These are phyloP conservation scores for Sporothrix protearum DNA, from an alignment of 2,329 filamentous ascomycete genomes.

Conservation along the genomic window DNA sequence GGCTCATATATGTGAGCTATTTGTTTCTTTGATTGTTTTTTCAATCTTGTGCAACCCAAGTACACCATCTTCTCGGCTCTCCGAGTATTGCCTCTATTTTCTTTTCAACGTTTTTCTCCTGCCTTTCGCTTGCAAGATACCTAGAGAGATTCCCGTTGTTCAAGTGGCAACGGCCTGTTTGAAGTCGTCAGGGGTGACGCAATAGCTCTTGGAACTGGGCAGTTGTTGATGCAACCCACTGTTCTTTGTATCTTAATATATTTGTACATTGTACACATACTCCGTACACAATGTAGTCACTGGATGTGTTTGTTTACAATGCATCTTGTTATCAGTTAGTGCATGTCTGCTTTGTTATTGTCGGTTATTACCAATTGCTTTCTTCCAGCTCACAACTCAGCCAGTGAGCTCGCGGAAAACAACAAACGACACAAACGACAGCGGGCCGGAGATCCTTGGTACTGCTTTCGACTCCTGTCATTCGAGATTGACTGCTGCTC, in stretches of 20 bases:
- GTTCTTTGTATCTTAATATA: not conserved
- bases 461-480: not conserved
- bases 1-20: not conserved
- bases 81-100: not conserved
- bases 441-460: not conserved
- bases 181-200: conserved; percentile 21
- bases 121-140: not conserved
- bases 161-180: conserved; percentile 17
- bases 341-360: not conserved
- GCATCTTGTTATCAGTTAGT: not conserved
- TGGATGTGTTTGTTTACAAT: not conserved
- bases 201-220: conserved; percentile 11
- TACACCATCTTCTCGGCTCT: conserved; percentile 8
- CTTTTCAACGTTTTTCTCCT: not conserved
- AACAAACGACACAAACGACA: not conserved
- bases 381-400: not conserved
- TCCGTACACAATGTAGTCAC: not conserved
- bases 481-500: not conserved
- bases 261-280: not conserved
- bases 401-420: not conserved
- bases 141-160: conserved; percentile 1
- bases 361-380: not conserved
- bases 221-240: not conserved
- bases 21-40: not conserved
- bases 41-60: not conserved